These are phyloP conservation scores for Colletotrichum trifolii DNA, from an alignment of 2,329 filamentous ascomycete genomes.

Conservation along the genomic window DNA sequence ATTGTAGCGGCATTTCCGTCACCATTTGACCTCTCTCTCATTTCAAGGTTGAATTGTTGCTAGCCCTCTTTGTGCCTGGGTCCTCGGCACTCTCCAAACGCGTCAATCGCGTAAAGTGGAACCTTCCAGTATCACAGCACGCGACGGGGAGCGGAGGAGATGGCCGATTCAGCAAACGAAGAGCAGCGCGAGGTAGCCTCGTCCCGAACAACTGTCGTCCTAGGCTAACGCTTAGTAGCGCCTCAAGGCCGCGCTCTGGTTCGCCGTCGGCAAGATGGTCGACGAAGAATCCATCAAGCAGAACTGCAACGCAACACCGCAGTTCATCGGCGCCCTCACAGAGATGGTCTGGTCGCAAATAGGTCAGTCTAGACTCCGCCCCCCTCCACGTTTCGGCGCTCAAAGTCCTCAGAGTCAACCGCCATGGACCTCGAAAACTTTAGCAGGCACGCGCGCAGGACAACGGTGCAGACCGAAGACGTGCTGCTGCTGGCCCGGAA, in stretches of 20 bases:
- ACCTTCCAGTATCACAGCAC: conserved; percentile 1
- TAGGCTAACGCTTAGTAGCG: conserved; percentile 62
- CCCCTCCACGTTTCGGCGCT: too few relatives aligned
- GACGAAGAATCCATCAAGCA: conserved; percentile 82
- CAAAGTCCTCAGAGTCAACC: conserved; percentile 59
- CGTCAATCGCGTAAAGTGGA: conserved; percentile 36
- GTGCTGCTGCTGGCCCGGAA: conserved; percentile 87
- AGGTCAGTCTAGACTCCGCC: conserved; percentile 60
- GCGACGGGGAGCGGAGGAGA: conserved; percentile 37
- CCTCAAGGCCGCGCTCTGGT: conserved; percentile 88
- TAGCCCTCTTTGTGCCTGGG: neutral
- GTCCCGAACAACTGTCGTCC: neutral
- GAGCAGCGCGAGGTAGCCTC: conserved; percentile 50
- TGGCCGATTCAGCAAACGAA: conserved; percentile 47
- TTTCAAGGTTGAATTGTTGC: neutral
- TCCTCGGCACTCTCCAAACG: conserved; percentile 13
- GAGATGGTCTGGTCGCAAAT: conserved; percentile 91
- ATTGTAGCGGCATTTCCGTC: neutral
- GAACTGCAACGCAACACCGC: conserved; percentile 87
- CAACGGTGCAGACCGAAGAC: conserved; percentile 84
- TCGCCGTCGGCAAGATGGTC: conserved; percentile 85
- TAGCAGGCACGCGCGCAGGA: conserved; percentile 81
- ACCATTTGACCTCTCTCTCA: neutral
- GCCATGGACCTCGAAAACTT: conserved; percentile 68
- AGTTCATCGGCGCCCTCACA: conserved; percentile 88